A percentile compares a stretch with the other conserved stretches of the same genome.
Conservation (phyloP, 2,329 filamentous ascomycete species). For the Tothia fuscella region DNA sequence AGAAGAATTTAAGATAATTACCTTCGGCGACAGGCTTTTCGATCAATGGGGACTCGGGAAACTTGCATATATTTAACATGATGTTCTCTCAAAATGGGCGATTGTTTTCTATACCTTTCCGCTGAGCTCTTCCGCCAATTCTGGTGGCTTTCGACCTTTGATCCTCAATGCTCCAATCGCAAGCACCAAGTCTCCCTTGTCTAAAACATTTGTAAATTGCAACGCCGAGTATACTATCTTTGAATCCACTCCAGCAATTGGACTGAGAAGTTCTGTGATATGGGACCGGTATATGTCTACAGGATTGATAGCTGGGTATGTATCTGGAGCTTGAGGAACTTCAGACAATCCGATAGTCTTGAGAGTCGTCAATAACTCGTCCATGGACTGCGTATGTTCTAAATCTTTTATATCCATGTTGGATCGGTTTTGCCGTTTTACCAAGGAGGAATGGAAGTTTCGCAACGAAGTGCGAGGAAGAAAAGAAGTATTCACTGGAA, state of each 20-base stretch:
- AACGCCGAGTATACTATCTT: conserved; percentile 60
- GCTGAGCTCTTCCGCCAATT: conserved; percentile 42
- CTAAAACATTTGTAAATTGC: conserved; percentile 66
- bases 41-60: conserved; percentile 62
- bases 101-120: conserved; percentile 26
- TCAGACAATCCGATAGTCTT: conserved; percentile 25
- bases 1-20: conserved; percentile 68
- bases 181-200: conserved; percentile 72
- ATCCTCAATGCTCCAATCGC: conserved; percentile 69
- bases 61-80: too few species aligned
- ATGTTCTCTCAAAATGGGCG: neutral
- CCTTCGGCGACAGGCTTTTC: conserved; percentile 56
- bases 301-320: conserved; percentile 57
- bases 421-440: neutral
- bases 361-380: conserved; percentile 26
- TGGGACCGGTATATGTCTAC: conserved; percentile 71
- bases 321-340: conserved; percentile 28
- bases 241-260: conserved; percentile 56
- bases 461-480: neutral
- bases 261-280: conserved; percentile 55
- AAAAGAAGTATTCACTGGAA: neutral
- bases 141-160: conserved; percentile 51
- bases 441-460: neutral
- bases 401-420: conserved; percentile 10
- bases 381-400: conserved; percentile 15